Base-by-base conservation (phyloP, 129 eudicot genomes). In the Pseudognaphalium luteoalbum region DNA sequence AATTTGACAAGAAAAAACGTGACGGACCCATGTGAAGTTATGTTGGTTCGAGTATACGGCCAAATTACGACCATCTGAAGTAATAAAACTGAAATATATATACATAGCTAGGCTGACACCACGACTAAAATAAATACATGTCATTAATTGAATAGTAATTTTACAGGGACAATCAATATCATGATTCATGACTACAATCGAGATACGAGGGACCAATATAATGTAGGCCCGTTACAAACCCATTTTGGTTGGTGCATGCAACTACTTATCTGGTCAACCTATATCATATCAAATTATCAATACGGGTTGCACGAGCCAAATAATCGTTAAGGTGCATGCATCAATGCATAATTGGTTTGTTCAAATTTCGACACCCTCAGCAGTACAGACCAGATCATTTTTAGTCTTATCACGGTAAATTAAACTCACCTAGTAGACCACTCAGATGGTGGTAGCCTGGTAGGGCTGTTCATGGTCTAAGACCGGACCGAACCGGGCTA, bases 181-280 rank as follows among this genome's bases (percentile, higher is more conserved):
- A 68, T 68, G 72, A 52, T 19, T 41, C 57, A 68, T 68, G 72
- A 52, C 33, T 41, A 68, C 20, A 9, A 41, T 68, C 34, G 19
- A 66, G 14, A 32, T 66, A 66, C 70, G 51, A 68, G 52, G 34
- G 52, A 68, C 7, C 54, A 68, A 68, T 41, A 34, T 41, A 68
- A 68, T 41, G 57, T 41, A 30, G 72, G 32, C 72, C 72, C 57
- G 41, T 19, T 9, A 2, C 9, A 37, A 68, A 68, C 17, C 56
- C 34, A 68, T 35, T 41, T n/a, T 10, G 20, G 72, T 68, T 21
- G 57, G 72, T 68, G 54, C 34, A 21, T n/a, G 41, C 65, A 5
- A 71, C 44, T 30, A 72, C 33, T 54, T 32, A 72, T 56, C 65
- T 39, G 47, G 47, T 39, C 47, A 39, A 39, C 12, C 47, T 39